Percentiles rank a stretch among this genome's conserved stretches.
phyloP scores from a whole-genome alignment of 129 eudicot species.

The Centella asiatica region DNA sequence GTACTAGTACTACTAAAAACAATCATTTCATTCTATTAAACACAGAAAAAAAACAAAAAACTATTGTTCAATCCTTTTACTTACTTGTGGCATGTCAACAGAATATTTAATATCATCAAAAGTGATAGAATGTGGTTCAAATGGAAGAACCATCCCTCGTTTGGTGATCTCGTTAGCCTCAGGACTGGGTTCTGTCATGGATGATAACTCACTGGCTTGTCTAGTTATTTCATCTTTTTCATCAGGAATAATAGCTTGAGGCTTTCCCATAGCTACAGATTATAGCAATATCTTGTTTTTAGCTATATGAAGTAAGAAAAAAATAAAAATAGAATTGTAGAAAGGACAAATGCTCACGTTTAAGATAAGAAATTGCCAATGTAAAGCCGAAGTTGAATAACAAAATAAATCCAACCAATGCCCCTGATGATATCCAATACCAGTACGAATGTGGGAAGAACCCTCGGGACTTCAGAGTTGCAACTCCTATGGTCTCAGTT shows the following conservation, averaged over 20 bases:
- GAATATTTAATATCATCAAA: conserved; percentile 66
- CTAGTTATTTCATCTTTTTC: conserved; percentile 12
- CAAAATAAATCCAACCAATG: conserved; percentile 41
- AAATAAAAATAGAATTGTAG: no score
- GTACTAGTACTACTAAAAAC: neutral
- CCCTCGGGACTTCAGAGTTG: conserved; percentile 41
- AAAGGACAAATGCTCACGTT: conserved; percentile 36
- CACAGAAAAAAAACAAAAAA: no score
- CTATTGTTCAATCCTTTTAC: neutral
- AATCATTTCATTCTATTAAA: neutral
- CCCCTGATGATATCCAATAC: conserved; percentile 60
- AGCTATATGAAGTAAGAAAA: neutral
- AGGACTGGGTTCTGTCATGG: conserved; percentile 8
- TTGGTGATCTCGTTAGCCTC: conserved; percentile 22
- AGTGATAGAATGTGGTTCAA: conserved; percentile 68
- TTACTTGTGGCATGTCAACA: conserved; percentile 84
- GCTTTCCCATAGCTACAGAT: conserved; percentile 45
- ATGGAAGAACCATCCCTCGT: conserved; percentile 87
- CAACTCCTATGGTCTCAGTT: conserved; percentile 31
- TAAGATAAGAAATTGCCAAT: conserved; percentile 37
- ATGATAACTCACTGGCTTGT: conserved; percentile 16
- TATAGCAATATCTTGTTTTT: neutral
- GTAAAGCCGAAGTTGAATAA: conserved; percentile 44
- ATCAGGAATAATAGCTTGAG: conserved; percentile 39
- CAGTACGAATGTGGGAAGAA: conserved; percentile 44